Evolutionary conservation across 495 filamentous ascomycete genomes (phyloP), one percentile per base, ranked within the genome.

Genomic region (Daldinia childiae): DNA sequence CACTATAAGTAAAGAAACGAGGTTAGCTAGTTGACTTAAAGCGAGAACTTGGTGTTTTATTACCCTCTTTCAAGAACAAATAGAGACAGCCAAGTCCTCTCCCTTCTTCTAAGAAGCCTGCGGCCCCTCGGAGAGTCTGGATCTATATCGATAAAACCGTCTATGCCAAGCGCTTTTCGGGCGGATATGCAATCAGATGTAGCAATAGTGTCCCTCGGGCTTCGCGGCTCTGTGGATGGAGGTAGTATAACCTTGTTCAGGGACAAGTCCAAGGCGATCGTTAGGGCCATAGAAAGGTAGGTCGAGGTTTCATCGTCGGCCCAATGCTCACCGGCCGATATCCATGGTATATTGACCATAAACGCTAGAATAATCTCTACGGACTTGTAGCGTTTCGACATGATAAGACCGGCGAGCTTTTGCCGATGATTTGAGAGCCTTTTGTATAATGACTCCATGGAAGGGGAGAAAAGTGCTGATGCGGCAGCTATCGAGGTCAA

Each of bases 311-410:
- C 90, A 74, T 92, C 90, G 70, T 92, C 90, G 14, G 87, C 87
- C 71, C 89, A 84, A 71, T 88, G 85, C 54, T 86, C 84, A 5
- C 90, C 90, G 0, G 90, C 89, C 12, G 87, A 83, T 86, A 92
- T 91, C 90, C 90, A 92, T 11, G 90, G 90, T 26, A 92, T 85
- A 69, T 92, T 91, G n/a, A 90, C 85, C 88, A 92, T 90, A 67
- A 91, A 92, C 2, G 88, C 90, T 14, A 92, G 75, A 5, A 92
- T 86, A 62, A 92, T 91, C 74, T 92, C 90, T 7, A 90, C 88
- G 6, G 90, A 92, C 38, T 87, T 85, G 69, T 87, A 82, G 2
- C 90, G 84, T 43, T 87, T 81, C 0, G 80, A 76, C 39, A 90
- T 86, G 26, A 91, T 83, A 21, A 85, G 82, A 34, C 87, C 84